Conservation (phyloP, 768 basidiomycete genomes). For the Agrocybe chaxingu region DNA sequence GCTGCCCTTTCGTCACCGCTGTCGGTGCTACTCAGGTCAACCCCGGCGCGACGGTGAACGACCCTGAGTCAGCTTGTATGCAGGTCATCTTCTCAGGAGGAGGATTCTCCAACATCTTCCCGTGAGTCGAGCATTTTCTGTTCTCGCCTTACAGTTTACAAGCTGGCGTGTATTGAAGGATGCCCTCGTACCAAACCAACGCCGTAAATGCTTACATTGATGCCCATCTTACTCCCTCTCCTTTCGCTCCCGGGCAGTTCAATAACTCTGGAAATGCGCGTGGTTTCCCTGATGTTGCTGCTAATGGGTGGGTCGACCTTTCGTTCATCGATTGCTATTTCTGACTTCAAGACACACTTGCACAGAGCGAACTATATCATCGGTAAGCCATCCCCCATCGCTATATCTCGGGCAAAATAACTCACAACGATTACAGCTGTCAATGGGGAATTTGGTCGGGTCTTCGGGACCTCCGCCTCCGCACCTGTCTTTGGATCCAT, state of each 20-base stretch:
- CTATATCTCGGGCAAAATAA: background rate
- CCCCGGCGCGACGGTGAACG: slow-evolving; percentile 37
- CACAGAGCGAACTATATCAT: slow-evolving; percentile 37
- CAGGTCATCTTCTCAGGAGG: slow-evolving; percentile 47
- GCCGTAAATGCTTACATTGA: slow-evolving; percentile 38
- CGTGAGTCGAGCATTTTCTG: slow-evolving; percentile 18
- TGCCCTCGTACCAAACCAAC: slow-evolving; percentile 42
- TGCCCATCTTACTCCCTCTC: slow-evolving; percentile 27
- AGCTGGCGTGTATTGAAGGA: slow-evolving; percentile 17
- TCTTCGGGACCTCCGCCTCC: slow-evolving; percentile 42
- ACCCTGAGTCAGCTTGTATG: slow-evolving; percentile 44
- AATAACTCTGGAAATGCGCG: slow-evolving; percentile 45
- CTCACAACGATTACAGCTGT: slow-evolving; percentile 22
- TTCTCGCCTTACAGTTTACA: background rate
- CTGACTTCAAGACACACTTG: background rate
- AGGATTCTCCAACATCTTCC: slow-evolving; percentile 45
- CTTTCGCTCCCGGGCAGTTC: slow-evolving; percentile 37
- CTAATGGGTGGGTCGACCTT: slow-evolving; percentile 34
- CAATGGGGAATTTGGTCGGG: slow-evolving; percentile 28
- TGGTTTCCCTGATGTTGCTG: slow-evolving; percentile 47
- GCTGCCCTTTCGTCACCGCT: slow-evolving; percentile 49
- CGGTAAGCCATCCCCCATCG: slow-evolving; percentile 17
- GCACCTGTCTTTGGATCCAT: slow-evolving; percentile 40
- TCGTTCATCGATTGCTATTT: background rate
- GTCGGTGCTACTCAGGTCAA: slow-evolving; percentile 51